Conservation (phyloP, 345 rosid genomes). For the Salix suchowensis region DNA sequence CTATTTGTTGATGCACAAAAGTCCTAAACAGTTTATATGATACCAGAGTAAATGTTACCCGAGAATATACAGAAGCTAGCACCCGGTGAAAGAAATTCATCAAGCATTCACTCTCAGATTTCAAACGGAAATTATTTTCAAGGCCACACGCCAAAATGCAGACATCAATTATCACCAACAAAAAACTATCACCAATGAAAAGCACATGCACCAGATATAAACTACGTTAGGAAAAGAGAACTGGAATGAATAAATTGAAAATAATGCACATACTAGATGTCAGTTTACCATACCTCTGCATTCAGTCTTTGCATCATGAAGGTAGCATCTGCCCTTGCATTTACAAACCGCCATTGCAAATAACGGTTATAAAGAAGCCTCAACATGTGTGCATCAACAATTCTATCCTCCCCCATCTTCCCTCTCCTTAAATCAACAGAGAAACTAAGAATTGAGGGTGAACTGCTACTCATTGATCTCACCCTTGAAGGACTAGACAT, state of each 20-base stretch:
- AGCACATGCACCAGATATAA: background rate
- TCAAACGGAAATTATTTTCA: background rate
- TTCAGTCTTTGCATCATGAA: conserved; percentile 53
- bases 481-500: conserved; percentile 67
- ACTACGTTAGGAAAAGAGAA: background rate
- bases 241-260: background rate
- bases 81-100: background rate
- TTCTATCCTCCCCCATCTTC: conserved; percentile 67
- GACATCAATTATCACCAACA: background rate
- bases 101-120: background rate
- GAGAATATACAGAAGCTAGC: background rate
- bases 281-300: conserved; percentile 60
- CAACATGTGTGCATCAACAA: conserved; percentile 72
- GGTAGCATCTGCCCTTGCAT: conserved; percentile 73
- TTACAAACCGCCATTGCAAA: conserved; percentile 84
- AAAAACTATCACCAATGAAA: background rate
- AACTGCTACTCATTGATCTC: conserved; percentile 40
- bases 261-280: background rate
- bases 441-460: conserved; percentile 80
- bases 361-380: conserved; percentile 78
- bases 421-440: conserved; percentile 85
- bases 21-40: background rate
- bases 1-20: background rate
- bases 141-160: background rate
- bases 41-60: background rate